Evolutionary conservation across 768 basidiomycete genomes (phyloP).

Genomic region (Tephrocybe sp.): DNA sequence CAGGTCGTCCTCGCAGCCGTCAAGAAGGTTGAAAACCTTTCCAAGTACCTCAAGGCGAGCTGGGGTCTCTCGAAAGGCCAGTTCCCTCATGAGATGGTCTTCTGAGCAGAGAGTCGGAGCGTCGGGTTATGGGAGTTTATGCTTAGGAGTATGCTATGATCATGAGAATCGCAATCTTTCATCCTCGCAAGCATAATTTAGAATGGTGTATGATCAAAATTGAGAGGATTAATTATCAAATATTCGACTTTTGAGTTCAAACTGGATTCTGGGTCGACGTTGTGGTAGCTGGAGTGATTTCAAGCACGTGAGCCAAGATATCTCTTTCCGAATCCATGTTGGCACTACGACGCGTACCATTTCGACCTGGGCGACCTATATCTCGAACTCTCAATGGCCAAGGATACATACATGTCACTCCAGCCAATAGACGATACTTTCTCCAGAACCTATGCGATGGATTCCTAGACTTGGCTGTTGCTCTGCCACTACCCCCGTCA

Average conservation of each 20-base stretch:
- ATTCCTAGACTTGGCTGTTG: conserved; percentile 74
- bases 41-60: conserved; percentile 88
- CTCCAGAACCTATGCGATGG: conserved; percentile 52
- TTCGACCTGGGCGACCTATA: conserved; percentile 20
- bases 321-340: conserved; percentile 27
- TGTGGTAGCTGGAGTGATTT: too few relatives aligned
- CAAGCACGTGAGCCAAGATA: background rate
- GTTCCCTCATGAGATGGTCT: conserved; percentile 91
- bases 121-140: conserved; percentile 16
- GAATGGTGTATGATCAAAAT: conserved; percentile 9
- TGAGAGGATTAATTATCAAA: background rate
- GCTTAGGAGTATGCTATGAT: conserved; percentile 30
- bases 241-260: background rate
- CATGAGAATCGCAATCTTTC: conserved; percentile 34
- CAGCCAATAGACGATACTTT: conserved; percentile 26
- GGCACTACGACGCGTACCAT: conserved; percentile 27
- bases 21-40: conserved; percentile 88
- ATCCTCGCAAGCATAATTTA: conserved; percentile 26
- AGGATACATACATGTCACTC: background rate
- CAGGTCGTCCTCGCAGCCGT: conserved; percentile 75
- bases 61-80: conserved; percentile 98
- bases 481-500: conserved; percentile 67
- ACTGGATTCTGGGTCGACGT: background rate
- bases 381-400: conserved; percentile 12
- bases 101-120: conserved; percentile 46